Conservation (phyloP, 352 stramenopile genomes). For the Phytophthora pluvialis region DNA sequence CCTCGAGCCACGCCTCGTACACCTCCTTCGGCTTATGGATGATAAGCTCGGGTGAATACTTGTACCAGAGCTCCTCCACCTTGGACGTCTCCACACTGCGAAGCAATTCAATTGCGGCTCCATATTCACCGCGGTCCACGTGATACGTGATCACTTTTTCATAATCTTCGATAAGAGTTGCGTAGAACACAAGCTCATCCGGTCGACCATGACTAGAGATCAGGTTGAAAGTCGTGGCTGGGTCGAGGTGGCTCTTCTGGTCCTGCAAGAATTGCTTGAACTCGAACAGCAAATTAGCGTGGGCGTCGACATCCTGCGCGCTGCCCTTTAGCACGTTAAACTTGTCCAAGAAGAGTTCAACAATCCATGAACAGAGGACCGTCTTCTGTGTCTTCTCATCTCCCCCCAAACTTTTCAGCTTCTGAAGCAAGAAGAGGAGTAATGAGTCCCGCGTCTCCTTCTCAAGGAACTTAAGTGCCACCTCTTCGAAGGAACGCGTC, state of each 20-base stretch:
- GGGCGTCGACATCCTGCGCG: slow-evolving; percentile 84
- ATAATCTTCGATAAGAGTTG: slow-evolving; percentile 93
- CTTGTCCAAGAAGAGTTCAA: slow-evolving; percentile 93
- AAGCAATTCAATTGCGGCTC: slow-evolving; percentile 89
- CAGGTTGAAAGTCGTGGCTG: slow-evolving; percentile 91
- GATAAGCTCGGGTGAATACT: slow-evolving; percentile 94
- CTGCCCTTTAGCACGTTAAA: slow-evolving; percentile 88
- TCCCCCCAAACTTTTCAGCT: slow-evolving; percentile 79
- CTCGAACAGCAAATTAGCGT: slow-evolving; percentile 88
- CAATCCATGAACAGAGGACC: slow-evolving; percentile 93
- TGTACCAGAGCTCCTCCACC: slow-evolving; percentile 94
- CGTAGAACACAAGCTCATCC: slow-evolving; percentile 93
- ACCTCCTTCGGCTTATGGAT: slow-evolving; percentile 91
- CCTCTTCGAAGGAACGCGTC: slow-evolving; percentile 90
- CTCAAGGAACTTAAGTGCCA: slow-evolving; percentile 93
- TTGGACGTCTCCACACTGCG: slow-evolving; percentile 89
- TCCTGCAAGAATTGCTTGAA: slow-evolving; percentile 94
- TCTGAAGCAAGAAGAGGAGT: slow-evolving; percentile 89
- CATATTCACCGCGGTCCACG: slow-evolving; percentile 90
- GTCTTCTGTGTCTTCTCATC: slow-evolving; percentile 93
- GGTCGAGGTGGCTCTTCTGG: slow-evolving; percentile 86
- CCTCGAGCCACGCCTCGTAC: slow-evolving; percentile 92
- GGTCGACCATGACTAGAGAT: slow-evolving; percentile 92
- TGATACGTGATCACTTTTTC: slow-evolving; percentile 95
- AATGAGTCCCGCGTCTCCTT: slow-evolving; percentile 83